Evolutionary conservation across 441 rosid genomes (phyloP), one percentile per base, ranked within the genome.

Genomic region (Croton setiger): DNA sequence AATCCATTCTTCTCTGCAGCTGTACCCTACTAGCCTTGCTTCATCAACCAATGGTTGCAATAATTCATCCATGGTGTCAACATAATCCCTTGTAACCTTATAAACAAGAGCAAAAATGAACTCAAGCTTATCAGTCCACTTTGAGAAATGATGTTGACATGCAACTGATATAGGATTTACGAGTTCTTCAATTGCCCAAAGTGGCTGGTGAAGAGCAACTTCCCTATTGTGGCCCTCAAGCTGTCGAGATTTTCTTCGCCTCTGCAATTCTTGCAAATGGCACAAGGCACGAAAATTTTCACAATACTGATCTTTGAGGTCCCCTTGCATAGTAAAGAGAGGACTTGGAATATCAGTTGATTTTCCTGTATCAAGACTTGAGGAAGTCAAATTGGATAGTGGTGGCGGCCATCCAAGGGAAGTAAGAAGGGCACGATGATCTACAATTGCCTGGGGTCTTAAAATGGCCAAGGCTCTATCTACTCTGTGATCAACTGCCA

Each of bases 131-230:
- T 94, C 90, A 15, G 66, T 72, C 97, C 98, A 94, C 76, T 90
- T 87, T 54, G 86, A 62, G 74, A 94, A 94, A 78, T 94, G 89
- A 10, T 67, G 76, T 39, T 90, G 96, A 56, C 86, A 88, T 53
- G 94, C 83, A 77, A 94, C 73, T 7, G 87, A 82, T 60, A 92
- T 69, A 74, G 99, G 99, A 66, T 83, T 94, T 57, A 86, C 98
- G 61, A 94, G 87, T 86, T 94, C 98, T 82, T 90, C 97, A 76
- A 92, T 82, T 69, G 93, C 99, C 97, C 99, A 94, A 55, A 94
- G 91, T 67, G 98, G 95, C 71, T 91, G 98, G 56, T 77, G 87
- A 47, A 88, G 77, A 74, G 91, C 84, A 62, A 75, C 80, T 77
- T 90, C 91, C 66, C 76, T 76, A 74, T 84, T 79, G 62, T 73